Base-by-base conservation (phyloP, 148 eudicot species). In the Agrostemma githago region DNA sequence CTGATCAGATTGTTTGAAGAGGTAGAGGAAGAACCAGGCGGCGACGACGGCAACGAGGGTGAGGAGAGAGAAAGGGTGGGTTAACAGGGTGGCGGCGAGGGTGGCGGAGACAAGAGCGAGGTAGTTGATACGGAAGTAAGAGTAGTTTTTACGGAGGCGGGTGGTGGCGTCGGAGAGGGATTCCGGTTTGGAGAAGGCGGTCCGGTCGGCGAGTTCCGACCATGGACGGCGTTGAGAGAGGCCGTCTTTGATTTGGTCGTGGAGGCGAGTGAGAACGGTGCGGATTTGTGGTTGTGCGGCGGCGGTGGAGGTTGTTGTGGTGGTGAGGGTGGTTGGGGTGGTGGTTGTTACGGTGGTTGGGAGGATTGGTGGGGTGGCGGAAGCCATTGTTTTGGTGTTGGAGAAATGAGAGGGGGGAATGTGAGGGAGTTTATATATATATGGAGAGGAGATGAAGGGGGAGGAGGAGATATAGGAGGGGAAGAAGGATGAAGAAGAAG, bases 91-190 rank as follows among this genome's bases (percentile, higher is more conserved):
- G 70, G 91, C 10, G 1, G 86, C 88, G 76, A 91, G 84, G 70
- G 86, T 81, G 70, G 74, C 70, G 72, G 86, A 48, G 73, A 93
- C 65, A 43, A 86, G n/a, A 40, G 84, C 5, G 78, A 91, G 79
- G 89, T 93, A 93, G 62, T 93, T 93, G 81, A 86, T 79, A 43
- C 97, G 92, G 80, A 93, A 93, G 77, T 93, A 93, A 72, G 86
- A 75, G 85, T 82, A 83, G 82, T 93, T 93, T 17, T 89, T 89
- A 21, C 95, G 90, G 83, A 91, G 12, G 0, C 98, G 97, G 57
- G 78, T 44, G 43, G 92, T 76, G 71, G 91, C 94, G 6, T 91
- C 96, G 76, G 98, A 80, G 72, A 89, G 4, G 26, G 94, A 88
- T 0, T 91, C 96, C 0, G 98, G 98, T 38, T 88, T 88, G 0